Conservation (phyloP, 495 filamentous ascomycete species). For the Clohesyomyces aquaticus region DNA sequence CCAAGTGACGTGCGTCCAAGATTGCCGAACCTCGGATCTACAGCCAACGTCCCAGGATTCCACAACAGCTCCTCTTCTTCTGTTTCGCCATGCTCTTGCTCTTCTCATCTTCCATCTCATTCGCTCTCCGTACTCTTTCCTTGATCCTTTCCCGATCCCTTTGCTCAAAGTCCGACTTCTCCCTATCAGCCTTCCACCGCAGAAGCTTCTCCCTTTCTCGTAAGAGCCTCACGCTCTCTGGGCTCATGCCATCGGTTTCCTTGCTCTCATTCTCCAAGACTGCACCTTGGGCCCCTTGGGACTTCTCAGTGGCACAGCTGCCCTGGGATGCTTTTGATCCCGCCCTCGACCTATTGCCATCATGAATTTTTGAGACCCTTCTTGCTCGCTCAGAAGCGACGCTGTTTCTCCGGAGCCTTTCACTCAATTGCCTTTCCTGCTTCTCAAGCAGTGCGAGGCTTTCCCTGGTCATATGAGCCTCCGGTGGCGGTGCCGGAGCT, state of each 20-base stretch:
- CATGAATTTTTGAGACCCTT: background rate
- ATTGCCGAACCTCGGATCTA: too few relatives aligned
- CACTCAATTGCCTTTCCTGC: slow-evolving; percentile 17
- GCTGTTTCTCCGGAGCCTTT: slow-evolving; percentile 14
- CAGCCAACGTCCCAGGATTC: background rate
- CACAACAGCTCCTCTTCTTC: slow-evolving; percentile 24
- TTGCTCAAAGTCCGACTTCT: slow-evolving; percentile 46
- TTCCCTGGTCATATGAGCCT: slow-evolving; percentile 11
- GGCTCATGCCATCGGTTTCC: background rate
- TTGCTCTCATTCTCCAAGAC: background rate
- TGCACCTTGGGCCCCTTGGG: slow-evolving; percentile 2
- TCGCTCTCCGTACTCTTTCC: slow-evolving; percentile 20
- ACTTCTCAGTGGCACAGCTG: background rate
- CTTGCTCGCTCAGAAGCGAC: slow-evolving; percentile 6
- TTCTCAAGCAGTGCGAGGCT: slow-evolving; percentile 10
- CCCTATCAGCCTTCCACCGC: slow-evolving; percentile 47
- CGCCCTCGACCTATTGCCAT: background rate
- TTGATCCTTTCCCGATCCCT: slow-evolving; percentile 31
- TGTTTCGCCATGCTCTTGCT: slow-evolving; percentile 12
- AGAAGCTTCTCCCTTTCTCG: slow-evolving; percentile 52
- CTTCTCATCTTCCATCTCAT: slow-evolving; percentile 29
- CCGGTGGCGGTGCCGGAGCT: slow-evolving; percentile 10
- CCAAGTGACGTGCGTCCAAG: too few relatives aligned
- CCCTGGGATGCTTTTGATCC: background rate
- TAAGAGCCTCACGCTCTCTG: slow-evolving; percentile 44